These are phyloP conservation scores for Leptodermis oblonga DNA, from an alignment of 257 asterid genomes.

Conservation along the genomic window DNA sequence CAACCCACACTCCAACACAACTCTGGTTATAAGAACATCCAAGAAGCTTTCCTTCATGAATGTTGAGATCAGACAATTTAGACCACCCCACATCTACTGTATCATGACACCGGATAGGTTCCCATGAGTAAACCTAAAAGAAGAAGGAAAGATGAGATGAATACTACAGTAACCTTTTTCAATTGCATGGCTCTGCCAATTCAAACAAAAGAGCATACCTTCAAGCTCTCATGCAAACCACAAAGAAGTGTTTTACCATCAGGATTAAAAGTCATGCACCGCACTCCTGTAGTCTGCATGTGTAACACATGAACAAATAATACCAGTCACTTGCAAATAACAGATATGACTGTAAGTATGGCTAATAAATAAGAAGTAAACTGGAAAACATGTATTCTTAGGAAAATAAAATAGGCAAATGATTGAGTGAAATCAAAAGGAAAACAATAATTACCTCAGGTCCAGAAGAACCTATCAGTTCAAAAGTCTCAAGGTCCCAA, in stretches of 20 bases:
- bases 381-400: neutral
- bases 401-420: constrained; percentile 13
- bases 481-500: constrained; percentile 99
- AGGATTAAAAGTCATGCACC: constrained; percentile 92
- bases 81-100: constrained; percentile 99
- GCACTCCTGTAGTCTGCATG: constrained; percentile 88
- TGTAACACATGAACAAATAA: constrained; percentile 29
- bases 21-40: constrained; percentile 99
- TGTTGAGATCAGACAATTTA: constrained; percentile 87
- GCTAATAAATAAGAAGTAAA: neutral
- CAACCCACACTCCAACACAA: constrained; percentile 99
- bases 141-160: constrained; percentile 13
- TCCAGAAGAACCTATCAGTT: constrained; percentile 92
- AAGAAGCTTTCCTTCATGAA: constrained; percentile 98
- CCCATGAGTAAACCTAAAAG: constrained; percentile 91
- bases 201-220: constrained; percentile 44
- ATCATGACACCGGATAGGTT: constrained; percentile 88
- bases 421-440: constrained; percentile 8
- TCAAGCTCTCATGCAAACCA: constrained; percentile 94
- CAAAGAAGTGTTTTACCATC: constrained; percentile 98
- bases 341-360: constrained; percentile 1
- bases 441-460: constrained; percentile 61
- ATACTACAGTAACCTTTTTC: constrained; percentile 6
- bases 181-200: constrained; percentile 14
- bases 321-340: constrained; percentile 23